Evolutionary conservation across 345 rosid species (phyloP).

Genomic region (Acer saccharum): DNA sequence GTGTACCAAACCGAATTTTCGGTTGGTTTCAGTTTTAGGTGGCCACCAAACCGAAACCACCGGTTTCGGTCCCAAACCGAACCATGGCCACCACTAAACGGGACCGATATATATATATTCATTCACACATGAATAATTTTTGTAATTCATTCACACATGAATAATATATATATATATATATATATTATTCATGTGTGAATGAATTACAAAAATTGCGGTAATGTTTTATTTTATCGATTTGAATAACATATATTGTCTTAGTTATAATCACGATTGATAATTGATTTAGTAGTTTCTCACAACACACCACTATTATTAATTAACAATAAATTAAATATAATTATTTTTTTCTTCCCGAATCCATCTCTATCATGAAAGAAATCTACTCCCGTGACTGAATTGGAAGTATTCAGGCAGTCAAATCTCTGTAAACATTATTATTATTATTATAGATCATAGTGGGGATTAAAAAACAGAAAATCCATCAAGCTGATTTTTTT

Average conservation of each 20-base stretch:
- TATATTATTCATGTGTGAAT: background rate
- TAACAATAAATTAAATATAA: no score
- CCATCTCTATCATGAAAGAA: background rate
- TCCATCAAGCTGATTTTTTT: background rate
- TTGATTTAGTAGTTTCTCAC: background rate
- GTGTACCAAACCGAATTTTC: no score
- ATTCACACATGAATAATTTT: no score
- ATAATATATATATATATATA: no score
- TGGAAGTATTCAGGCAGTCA: constrained; percentile 4
- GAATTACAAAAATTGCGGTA: no score
- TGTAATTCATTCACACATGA: no score
- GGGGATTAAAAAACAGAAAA: background rate
- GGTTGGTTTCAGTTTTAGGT: no score
- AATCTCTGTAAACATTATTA: constrained; percentile 5
- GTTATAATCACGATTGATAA: background rate
- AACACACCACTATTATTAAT: background rate
- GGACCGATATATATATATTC: no score
- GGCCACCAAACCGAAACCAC: no score
- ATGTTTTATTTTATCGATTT: background rate
- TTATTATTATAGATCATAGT: no score
- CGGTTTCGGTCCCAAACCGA: no score
- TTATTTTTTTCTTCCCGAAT: background rate
- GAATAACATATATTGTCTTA: background rate
- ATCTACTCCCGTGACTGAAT: constrained; percentile 14
- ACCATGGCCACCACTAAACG: no score